Conservation (phyloP, 768 basidiomycete genomes). For the Agrocybe chaxingu region DNA sequence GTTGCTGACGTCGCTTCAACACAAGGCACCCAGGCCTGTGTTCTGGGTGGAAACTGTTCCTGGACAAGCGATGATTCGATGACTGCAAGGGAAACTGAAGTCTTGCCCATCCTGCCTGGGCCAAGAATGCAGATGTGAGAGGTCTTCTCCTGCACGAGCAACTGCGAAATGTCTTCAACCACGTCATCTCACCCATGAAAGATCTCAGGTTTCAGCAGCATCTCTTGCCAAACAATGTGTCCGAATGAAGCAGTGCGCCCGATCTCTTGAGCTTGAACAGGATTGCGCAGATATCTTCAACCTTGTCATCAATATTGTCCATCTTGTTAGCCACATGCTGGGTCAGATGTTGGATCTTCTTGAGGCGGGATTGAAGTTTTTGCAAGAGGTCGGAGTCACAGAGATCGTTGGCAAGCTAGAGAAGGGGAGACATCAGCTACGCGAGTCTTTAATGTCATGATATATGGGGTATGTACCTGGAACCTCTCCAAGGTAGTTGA, state of each 20-base stretch:
- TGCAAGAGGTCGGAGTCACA: slow-evolving; percentile 20
- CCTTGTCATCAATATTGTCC: neutral
- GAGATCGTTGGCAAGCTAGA: neutral
- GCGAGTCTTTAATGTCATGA: too few relatives aligned
- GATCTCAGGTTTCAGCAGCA: too few relatives aligned
- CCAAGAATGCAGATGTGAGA: slow-evolving; percentile 21
- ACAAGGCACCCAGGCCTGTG: slow-evolving; percentile 31
- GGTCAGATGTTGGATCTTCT: neutral
- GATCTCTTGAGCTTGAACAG: too few relatives aligned
- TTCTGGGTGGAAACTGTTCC: slow-evolving; percentile 9
- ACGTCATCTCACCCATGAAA: too few relatives aligned
- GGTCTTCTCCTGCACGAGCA: neutral
- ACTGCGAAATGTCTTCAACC: too few relatives aligned
- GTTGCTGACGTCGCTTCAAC: slow-evolving; percentile 22
- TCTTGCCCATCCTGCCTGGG: slow-evolving; percentile 38
- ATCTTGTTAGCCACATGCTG: neutral
- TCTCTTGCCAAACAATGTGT: too few relatives aligned
- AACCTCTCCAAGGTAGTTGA: slow-evolving; percentile 9
- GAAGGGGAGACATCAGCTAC: neutral
- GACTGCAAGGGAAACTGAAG: slow-evolving; percentile 30
- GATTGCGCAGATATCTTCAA: too few relatives aligned
- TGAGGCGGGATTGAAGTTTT: neutral
- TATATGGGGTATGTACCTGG: slow-evolving; percentile 1
- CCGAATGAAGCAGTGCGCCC: too few relatives aligned
- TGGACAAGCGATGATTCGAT: slow-evolving; percentile 20